Conservation (phyloP, 1,139 yeast species). For the Magnusiomyces starmeri region DNA sequence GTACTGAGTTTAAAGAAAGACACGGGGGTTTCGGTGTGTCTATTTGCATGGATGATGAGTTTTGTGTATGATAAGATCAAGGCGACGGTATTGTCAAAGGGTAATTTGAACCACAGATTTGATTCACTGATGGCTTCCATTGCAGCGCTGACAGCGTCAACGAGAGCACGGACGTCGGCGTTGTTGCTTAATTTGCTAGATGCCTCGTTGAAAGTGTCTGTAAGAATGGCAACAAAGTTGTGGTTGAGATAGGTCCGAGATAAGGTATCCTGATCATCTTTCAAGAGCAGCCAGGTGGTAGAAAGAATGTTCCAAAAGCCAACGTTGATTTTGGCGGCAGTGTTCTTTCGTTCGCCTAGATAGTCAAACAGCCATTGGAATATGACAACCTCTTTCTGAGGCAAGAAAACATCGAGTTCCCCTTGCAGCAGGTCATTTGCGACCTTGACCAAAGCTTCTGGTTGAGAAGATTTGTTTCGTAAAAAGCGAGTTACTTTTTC, state of each 20-base stretch:
- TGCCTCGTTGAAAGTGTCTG: conserved; percentile 9
- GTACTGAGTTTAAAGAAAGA: background rate
- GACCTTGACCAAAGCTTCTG: conserved; percentile 40
- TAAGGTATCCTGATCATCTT: conserved; percentile 15
- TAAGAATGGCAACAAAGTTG: conserved; percentile 12
- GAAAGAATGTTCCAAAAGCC: conserved; percentile 18
- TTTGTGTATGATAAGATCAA: conserved; percentile 3
- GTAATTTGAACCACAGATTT: conserved; percentile 14
- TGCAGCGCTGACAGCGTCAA: conserved; percentile 7
- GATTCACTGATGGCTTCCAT: conserved; percentile 12
- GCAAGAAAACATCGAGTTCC: conserved; percentile 44
- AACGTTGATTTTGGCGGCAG: conserved; percentile 16
- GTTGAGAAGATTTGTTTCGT: conserved; percentile 45
- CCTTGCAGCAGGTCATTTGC: conserved; percentile 41
- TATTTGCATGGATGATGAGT: background rate
- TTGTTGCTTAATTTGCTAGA: background rate
- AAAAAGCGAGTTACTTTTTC: conserved; percentile 58
- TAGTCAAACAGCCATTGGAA: conserved; percentile 64
- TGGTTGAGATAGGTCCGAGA: conserved; percentile 14
- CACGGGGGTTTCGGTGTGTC: background rate
- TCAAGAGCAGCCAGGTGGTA: conserved; percentile 10
- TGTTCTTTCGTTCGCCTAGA: conserved; percentile 32
- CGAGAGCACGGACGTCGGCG: background rate
- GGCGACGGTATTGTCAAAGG: conserved; percentile 9
- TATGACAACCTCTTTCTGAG: conserved; percentile 52